Evolutionary conservation across 768 basidiomycete species (phyloP).

Genomic region (Strobilomyces dryophilus): DNA sequence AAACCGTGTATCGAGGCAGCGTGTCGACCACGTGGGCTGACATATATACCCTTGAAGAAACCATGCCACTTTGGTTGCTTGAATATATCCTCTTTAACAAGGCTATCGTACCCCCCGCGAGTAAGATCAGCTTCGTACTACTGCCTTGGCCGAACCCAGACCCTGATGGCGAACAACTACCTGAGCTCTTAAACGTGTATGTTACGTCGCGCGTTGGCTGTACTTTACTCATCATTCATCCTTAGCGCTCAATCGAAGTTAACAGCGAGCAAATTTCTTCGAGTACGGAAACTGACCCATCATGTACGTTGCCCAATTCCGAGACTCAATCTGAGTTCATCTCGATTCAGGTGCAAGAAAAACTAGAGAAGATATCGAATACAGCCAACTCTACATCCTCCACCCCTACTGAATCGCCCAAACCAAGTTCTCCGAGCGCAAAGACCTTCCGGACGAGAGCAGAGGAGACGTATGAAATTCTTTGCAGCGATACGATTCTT

Average conservation of each 20-base stretch:
- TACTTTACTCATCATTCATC: background rate
- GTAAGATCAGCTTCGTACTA: constrained; percentile 88
- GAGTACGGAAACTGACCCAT: constrained; percentile 76
- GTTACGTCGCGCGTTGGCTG: constrained; percentile 27
- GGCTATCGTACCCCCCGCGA: constrained; percentile 44
- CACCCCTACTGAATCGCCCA: constrained; percentile 38
- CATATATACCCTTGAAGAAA: constrained; percentile 57
- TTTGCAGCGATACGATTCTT: constrained; percentile 82
- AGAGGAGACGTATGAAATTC: constrained; percentile 79
- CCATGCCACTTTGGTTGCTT: constrained; percentile 83
- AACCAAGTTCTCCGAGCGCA: constrained; percentile 24
- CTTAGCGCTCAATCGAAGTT: constrained; percentile 73
- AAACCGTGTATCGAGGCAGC: constrained; percentile 70
- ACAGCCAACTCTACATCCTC: constrained; percentile 29
- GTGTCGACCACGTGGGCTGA: constrained; percentile 57
- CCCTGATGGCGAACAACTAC: constrained; percentile 55
- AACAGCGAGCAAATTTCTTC: constrained; percentile 81
- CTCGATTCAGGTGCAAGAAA: constrained; percentile 69
- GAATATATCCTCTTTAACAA: constrained; percentile 80
- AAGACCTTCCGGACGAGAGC: constrained; percentile 30
- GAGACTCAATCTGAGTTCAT: constrained; percentile 3
- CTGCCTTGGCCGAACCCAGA: constrained; percentile 69
- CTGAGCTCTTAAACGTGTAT: constrained; percentile 83
- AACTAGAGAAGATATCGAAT: constrained; percentile 55
- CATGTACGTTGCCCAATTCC: constrained; percentile 56